A percentile compares a stretch with the other conserved stretches of the same genome.
Conservation (phyloP, 164 flowering plant genomes). For the Piper betle region DNA sequence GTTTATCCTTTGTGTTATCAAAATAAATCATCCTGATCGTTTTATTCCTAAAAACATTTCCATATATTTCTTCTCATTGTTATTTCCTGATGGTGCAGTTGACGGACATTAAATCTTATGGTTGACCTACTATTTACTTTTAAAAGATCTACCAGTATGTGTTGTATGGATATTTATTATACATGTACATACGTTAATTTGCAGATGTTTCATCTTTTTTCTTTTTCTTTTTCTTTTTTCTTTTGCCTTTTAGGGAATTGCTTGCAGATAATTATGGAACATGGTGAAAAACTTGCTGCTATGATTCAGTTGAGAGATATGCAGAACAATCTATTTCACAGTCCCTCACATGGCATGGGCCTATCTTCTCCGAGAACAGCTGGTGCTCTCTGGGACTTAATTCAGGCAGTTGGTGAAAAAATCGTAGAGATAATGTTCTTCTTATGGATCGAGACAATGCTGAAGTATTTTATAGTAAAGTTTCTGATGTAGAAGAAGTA, state of each 20-base stretch:
- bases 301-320: slow-evolving; percentile 78
- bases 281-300: slow-evolving; percentile 93
- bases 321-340: slow-evolving; percentile 52
- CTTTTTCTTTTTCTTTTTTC: too few species aligned
- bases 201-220: neutral
- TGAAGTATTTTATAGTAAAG: slow-evolving; percentile 92
- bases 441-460: slow-evolving; percentile 97
- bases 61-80: too few species aligned
- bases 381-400: slow-evolving; percentile 88
- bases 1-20: too few species aligned
- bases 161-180: too few species aligned
- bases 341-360: slow-evolving; percentile 22
- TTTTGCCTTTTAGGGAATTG: slow-evolving; percentile 41
- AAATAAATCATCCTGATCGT: too few species aligned
- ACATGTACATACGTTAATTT: neutral
- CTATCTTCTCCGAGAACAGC: slow-evolving; percentile 31
- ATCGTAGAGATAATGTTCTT: slow-evolving; percentile 74
- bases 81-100: too few species aligned
- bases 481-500: slow-evolving; percentile 73
- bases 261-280: slow-evolving; percentile 80
- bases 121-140: too few species aligned
- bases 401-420: slow-evolving; percentile 84
- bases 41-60: too few species aligned
- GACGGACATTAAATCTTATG: too few species aligned
- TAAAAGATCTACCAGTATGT: too few species aligned